Percentiles rank a stretch among this genome's conserved stretches.
phyloP scores from a whole-genome alignment of 345 rosid species.

The Linum lewisii region DNA sequence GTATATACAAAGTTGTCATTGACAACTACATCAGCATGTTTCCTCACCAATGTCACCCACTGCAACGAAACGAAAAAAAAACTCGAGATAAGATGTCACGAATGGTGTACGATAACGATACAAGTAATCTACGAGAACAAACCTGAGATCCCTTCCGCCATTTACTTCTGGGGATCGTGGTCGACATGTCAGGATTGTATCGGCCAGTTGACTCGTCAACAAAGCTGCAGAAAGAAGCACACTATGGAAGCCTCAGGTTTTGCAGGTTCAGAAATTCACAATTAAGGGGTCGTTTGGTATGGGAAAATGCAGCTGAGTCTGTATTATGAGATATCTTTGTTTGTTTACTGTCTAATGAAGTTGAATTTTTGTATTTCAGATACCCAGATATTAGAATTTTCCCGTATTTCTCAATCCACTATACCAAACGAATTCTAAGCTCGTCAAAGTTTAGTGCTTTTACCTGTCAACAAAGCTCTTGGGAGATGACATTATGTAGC shows the following conservation, averaged over 20 bases:
- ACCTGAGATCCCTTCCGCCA: conserved; percentile 32
- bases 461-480: conserved; percentile 24
- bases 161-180: conserved; percentile 15
- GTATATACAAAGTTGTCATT: conserved; percentile 14
- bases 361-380: too few relatives aligned
- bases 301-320: background rate
- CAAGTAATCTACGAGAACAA: background rate
- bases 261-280: background rate
- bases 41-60: conserved; percentile 23
- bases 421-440: too few relatives aligned
- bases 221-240: conserved; percentile 12
- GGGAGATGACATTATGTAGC: conserved; percentile 16
- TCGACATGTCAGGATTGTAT: conserved; percentile 16
- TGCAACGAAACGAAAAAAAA: background rate
- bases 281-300: background rate
- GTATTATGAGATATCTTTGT: too few relatives aligned
- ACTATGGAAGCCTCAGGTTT: background rate
- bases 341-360: too few relatives aligned
- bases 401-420: too few relatives aligned
- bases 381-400: too few relatives aligned
- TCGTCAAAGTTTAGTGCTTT: background rate
- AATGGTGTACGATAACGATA: background rate
- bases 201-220: conserved; percentile 15
- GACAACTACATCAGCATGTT: conserved; percentile 18
- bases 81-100: background rate